A percentile compares a stretch with the other conserved stretches of the same genome.
Conservation (phyloP, 805 yeast genomes). For the Torulaspora microellipsoides region DNA sequence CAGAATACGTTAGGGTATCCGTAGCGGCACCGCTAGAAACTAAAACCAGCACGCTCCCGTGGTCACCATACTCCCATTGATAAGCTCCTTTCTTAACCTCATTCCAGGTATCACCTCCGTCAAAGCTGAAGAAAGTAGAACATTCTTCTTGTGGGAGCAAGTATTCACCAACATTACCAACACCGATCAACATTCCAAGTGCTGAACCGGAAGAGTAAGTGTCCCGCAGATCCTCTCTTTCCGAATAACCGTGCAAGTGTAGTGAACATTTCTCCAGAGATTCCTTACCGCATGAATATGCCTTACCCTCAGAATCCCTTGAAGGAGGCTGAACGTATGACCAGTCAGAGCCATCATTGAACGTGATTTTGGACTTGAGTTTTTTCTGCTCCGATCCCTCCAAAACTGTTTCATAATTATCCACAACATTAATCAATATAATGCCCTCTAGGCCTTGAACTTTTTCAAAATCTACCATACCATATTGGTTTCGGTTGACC, state of each 20-base stretch:
- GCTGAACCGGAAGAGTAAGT: constrained; percentile 87
- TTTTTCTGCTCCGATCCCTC: constrained; percentile 46
- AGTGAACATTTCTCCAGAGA: constrained; percentile 63
- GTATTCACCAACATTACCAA: constrained; percentile 81
- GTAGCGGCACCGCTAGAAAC: constrained; percentile 59
- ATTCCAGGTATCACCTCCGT: constrained; percentile 88
- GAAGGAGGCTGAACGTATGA: constrained; percentile 62
- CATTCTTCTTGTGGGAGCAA: constrained; percentile 49
- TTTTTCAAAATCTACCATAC: constrained; percentile 86
- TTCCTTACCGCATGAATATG: constrained; percentile 48
- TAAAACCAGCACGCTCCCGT: constrained; percentile 78
- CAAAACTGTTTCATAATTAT: constrained; percentile 43
- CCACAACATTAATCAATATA: constrained; percentile 64
- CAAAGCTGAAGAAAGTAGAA: constrained; percentile 74
- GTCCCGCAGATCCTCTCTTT: constrained; percentile 76
- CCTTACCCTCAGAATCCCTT: constrained; percentile 55
- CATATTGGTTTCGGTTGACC: constrained; percentile 69
- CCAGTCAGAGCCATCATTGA: constrained; percentile 93
- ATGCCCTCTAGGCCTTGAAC: constrained; percentile 83
- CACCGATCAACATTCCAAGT: constrained; percentile 79
- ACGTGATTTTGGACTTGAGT: constrained; percentile 70
- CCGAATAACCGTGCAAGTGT: constrained; percentile 87
- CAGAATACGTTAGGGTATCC: constrained; percentile 55
- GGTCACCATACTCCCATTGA: constrained; percentile 97
- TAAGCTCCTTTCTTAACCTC: constrained; percentile 68